phyloP scores from a whole-genome alignment of 2,329 filamentous ascomycete genomes.

The Fragosphaeria purpurea region DNA sequence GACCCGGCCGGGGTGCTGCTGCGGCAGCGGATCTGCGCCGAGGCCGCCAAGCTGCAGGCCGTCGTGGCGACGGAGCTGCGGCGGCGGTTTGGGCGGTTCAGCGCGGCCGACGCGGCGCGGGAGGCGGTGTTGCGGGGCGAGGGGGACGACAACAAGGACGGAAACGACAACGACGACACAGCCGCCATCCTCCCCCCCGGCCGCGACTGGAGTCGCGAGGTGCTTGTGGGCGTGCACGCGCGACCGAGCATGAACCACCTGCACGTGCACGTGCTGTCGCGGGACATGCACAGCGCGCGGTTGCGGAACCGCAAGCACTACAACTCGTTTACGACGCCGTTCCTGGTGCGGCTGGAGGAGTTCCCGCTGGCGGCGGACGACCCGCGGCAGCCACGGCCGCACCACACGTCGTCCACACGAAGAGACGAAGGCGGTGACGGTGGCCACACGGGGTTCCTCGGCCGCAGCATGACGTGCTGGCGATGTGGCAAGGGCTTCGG shows the following conservation, averaged over 20 bases:
- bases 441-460: neutral
- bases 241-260: constrained; percentile 86
- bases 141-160: constrained; percentile 54
- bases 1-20: constrained; percentile 51
- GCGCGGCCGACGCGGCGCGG: constrained; percentile 51
- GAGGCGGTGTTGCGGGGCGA: constrained; percentile 56
- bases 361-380: constrained; percentile 67
- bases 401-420: neutral
- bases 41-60: constrained; percentile 49
- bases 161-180: constrained; percentile 35
- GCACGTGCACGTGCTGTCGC: constrained; percentile 78
- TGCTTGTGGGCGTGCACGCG: constrained; percentile 73
- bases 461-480: constrained; percentile 66
- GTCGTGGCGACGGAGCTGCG: constrained; percentile 68
- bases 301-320: constrained; percentile 82
- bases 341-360: constrained; percentile 68
- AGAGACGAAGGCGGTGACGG: neutral
- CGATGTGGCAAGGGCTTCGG: constrained; percentile 66
- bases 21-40: constrained; percentile 49
- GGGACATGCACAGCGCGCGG: constrained; percentile 63
- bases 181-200: constrained; percentile 49
- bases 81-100: constrained; percentile 54
- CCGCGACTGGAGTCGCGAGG: constrained; percentile 66
- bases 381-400: constrained; percentile 41
- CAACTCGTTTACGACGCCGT: constrained; percentile 79